Conservation (phyloP, 1,139 yeast genomes). For the Sugiyamaella castrensis region DNA sequence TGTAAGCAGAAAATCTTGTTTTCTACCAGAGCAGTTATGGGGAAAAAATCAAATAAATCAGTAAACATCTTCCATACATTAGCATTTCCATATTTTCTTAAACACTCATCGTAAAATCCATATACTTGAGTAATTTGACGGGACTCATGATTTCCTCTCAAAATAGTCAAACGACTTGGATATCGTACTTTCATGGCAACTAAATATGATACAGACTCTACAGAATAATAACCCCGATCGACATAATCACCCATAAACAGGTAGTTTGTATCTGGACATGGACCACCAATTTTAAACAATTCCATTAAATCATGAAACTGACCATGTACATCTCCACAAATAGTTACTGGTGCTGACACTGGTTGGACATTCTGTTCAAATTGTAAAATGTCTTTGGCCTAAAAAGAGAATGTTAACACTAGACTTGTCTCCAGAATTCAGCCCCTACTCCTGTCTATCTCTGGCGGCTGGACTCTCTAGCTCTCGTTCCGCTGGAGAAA, state of each 20-base stretch:
- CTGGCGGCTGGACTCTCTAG: too few species aligned
- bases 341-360: conserved; percentile 94
- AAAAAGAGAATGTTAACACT: background rate
- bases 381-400: conserved; percentile 84
- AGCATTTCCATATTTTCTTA: conserved; percentile 92
- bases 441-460: too few species aligned
- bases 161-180: conserved; percentile 88
- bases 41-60: conserved; percentile 86
- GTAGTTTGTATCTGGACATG: conserved; percentile 79
- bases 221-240: conserved; percentile 94
- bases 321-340: conserved; percentile 98
- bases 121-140: conserved; percentile 97
- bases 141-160: conserved; percentile 96
- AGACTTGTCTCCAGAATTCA: background rate
- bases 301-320: conserved; percentile 93
- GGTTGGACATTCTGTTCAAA: conserved; percentile 93
- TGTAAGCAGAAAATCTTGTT: conserved; percentile 86
- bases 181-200: conserved; percentile 86
- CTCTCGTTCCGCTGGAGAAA: too few species aligned
- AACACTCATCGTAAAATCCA: conserved; percentile 97
- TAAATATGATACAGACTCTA: conserved; percentile 76
- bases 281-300: conserved; percentile 82
- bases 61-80: conserved; percentile 85
- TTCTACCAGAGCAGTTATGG: conserved; percentile 89
- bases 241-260: conserved; percentile 90